Conservation (phyloP, 2,329 filamentous ascomycete species). For the Bipolaris victoriae region DNA sequence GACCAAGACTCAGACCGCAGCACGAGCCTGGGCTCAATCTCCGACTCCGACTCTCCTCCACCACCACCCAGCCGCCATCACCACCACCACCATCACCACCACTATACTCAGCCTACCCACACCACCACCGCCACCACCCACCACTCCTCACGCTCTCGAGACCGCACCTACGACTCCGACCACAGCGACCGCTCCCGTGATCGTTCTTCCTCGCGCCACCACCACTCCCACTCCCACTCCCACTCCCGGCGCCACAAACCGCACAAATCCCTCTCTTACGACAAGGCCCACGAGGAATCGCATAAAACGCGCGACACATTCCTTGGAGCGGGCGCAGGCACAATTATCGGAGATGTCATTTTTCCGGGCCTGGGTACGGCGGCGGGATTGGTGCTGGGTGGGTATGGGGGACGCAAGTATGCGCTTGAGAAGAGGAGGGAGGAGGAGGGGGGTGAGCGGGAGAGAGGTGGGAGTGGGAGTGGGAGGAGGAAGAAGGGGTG, state of each 20-base stretch:
- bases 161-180: slow-evolving; percentile 18
- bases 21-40: slow-evolving; percentile 25
- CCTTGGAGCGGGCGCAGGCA: slow-evolving; percentile 53
- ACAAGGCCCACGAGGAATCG: slow-evolving; percentile 13
- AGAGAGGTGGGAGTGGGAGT: slow-evolving; percentile 38
- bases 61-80: slow-evolving; percentile 21
- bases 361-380: slow-evolving; percentile 53
- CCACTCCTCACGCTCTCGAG: background rate
- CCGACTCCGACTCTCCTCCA: slow-evolving; percentile 22
- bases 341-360: slow-evolving; percentile 52
- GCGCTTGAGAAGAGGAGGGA: slow-evolving; percentile 42
- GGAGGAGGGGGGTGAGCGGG: slow-evolving; percentile 7
- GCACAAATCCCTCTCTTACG: slow-evolving; percentile 1
- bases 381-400: slow-evolving; percentile 50
- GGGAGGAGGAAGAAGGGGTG: slow-evolving; percentile 45
- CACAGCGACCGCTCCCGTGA: slow-evolving; percentile 10
- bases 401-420: slow-evolving; percentile 52
- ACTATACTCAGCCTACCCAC: slow-evolving; percentile 24
- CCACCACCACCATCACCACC: slow-evolving; percentile 17
- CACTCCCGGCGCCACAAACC: background rate
- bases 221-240: no score
- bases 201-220: background rate
- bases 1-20: slow-evolving; percentile 31
- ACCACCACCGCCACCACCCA: background rate
- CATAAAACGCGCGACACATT: slow-evolving; percentile 50